Conservation (phyloP, 306 rosid species). For the Pterocarpus santalinus region DNA sequence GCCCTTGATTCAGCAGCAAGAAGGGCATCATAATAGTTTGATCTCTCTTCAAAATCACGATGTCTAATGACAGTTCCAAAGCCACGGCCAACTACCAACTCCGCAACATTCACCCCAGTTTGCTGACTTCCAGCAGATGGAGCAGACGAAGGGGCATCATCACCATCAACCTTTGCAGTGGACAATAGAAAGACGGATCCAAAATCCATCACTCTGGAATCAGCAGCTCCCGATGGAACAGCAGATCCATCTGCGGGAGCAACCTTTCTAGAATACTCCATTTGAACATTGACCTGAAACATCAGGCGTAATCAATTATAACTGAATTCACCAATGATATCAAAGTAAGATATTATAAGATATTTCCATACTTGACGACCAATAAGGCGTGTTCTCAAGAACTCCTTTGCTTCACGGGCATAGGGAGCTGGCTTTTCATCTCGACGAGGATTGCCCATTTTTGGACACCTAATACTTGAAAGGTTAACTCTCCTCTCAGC, state of each 20-base stretch:
- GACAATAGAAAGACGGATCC: constrained; percentile 84
- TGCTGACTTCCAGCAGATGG: constrained; percentile 64
- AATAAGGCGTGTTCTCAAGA: constrained; percentile 89
- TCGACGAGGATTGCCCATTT: constrained; percentile 95
- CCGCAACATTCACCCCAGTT: constrained; percentile 78
- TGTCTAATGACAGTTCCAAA: constrained; percentile 93
- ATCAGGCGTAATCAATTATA: constrained; percentile 37
- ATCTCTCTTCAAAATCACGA: constrained; percentile 98
- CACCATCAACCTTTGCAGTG: constrained; percentile 72
- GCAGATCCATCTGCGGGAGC: constrained; percentile 65
- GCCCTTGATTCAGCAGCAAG: constrained; percentile 97
- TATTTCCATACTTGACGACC: constrained; percentile 80
- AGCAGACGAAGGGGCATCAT: constrained; percentile 64
- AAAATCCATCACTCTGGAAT: constrained; percentile 95
- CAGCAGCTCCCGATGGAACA: constrained; percentile 64
- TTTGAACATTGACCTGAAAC: constrained; percentile 86
- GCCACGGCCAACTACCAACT: constrained; percentile 83
- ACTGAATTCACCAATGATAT: constrained; percentile 27
- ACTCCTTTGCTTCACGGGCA: constrained; percentile 99
- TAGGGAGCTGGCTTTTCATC: constrained; percentile 98
- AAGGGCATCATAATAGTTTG: constrained; percentile 92
- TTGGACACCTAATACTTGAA: constrained; percentile 98
- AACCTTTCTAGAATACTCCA: constrained; percentile 96
- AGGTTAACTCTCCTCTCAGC: constrained; percentile 98
- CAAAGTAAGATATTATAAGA: constrained; percentile 31